Percentiles rank a stretch among this genome's conserved stretches.
Conservation (phyloP, 208 protist genomes). For the Phytomonas francai region DNA sequence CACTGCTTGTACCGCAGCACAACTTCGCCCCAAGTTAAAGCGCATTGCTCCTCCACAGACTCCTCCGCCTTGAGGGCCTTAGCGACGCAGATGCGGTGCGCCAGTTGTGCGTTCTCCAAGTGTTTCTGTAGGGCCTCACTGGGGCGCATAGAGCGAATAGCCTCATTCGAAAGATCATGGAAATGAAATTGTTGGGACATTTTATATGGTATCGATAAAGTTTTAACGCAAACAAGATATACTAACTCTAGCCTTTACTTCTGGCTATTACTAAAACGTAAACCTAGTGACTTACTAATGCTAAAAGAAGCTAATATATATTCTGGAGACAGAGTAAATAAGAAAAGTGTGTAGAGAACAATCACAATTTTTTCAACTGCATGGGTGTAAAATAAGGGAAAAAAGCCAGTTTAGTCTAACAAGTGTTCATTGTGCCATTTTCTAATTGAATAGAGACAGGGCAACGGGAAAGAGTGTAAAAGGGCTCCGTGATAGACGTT, state of each 20-base stretch:
- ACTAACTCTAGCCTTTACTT: not conserved
- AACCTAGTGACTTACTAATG: too few relatives aligned
- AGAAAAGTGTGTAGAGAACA: too few relatives aligned
- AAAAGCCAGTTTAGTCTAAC: too few relatives aligned
- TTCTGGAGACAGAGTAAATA: too few relatives aligned
- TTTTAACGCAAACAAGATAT: not conserved
- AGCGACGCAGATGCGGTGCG: slow-evolving; percentile 83
- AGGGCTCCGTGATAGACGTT: not conserved
- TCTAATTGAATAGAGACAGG: not conserved
- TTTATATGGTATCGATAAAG: slow-evolving; percentile 2
- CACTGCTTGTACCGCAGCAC: slow-evolving; percentile 84
- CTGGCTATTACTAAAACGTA: too few relatives aligned
- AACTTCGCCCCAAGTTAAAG: slow-evolving; percentile 87
- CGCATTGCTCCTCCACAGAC: slow-evolving; percentile 72
- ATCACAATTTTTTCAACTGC: too few relatives aligned
- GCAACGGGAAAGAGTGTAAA: too few relatives aligned
- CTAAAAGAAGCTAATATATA: too few relatives aligned
- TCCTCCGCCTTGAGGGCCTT: slow-evolving; percentile 69
- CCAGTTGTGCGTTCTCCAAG: slow-evolving; percentile 85
- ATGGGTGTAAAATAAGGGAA: too few relatives aligned
- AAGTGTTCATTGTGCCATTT: not conserved
- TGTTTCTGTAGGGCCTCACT: slow-evolving; percentile 84
- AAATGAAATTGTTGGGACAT: slow-evolving; percentile 58
- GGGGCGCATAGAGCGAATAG: slow-evolving; percentile 52
- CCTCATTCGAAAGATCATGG: slow-evolving; percentile 77